A percentile compares a stretch with the other conserved stretches of the same genome.
Evolutionary conservation across 768 basidiomycete genomes (phyloP).

Genomic region (Tylopilus vinaceipallidus): DNA sequence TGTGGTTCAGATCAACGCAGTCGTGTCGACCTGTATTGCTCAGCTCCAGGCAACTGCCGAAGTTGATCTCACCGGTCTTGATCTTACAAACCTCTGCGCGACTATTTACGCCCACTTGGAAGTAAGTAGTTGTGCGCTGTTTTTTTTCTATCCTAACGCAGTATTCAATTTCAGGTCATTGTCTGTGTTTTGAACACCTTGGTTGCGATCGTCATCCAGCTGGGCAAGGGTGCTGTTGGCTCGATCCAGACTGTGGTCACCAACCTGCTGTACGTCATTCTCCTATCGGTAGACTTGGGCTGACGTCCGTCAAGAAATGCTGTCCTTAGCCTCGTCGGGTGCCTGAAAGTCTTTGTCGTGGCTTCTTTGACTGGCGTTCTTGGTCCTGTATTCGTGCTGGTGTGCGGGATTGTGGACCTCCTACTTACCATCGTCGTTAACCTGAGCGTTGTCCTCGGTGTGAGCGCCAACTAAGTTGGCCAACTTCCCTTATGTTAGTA

Average conservation of each 20-base stretch:
- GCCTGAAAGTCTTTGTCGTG: constrained; percentile 9
- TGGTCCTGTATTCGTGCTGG: constrained; percentile 5
- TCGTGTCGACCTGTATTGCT: constrained; percentile 4
- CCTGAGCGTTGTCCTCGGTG: background rate
- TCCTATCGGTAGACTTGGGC: background rate
- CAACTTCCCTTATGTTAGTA: background rate
- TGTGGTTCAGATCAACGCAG: constrained; percentile 11
- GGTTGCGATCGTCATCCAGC: background rate
- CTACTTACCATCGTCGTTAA: constrained; percentile 2
- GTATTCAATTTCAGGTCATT: background rate
- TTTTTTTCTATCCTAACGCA: background rate
- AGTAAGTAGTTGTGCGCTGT: background rate
- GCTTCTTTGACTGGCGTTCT: constrained; percentile 4
- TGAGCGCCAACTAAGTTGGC: constrained; percentile 4
- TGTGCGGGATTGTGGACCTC: background rate
- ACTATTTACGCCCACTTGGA: constrained; percentile 5
- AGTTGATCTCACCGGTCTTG: constrained; percentile 9
- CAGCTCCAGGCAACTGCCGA: constrained; percentile 7
- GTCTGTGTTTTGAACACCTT: constrained; percentile 2
- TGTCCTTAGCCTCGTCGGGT: constrained; percentile 6
- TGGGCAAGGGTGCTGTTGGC: constrained; percentile 1
- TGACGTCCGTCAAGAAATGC: constrained; percentile 1
- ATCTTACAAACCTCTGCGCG: constrained; percentile 2
- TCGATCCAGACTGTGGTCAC: constrained; percentile 1
- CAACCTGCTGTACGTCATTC: constrained; percentile 13